phyloP scores from a whole-genome alignment of 139 green algal species.

The Microglena sp. region DNA sequence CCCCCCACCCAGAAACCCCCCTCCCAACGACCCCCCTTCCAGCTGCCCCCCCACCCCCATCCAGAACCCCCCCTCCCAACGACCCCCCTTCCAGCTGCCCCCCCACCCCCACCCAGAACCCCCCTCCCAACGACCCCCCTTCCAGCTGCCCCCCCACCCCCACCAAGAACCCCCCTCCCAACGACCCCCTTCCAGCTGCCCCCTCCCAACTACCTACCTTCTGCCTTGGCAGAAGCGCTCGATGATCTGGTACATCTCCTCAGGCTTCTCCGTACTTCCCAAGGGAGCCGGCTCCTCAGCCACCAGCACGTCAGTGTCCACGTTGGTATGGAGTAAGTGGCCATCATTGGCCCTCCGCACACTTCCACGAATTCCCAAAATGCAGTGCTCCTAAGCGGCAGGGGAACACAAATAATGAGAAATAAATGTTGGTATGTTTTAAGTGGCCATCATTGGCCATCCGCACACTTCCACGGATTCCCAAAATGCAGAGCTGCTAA shows the following conservation, averaged over 20 bases:
- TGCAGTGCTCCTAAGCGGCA: constrained; percentile 82
- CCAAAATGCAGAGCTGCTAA: constrained; percentile 82
- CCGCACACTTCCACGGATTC: constrained; percentile 59
- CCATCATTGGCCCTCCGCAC: constrained; percentile 55
- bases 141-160: too few relatives aligned
- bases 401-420: too few relatives aligned
- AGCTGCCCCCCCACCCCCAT: too few relatives aligned
- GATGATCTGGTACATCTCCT: constrained; percentile 77
- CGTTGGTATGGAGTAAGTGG: constrained; percentile 73
- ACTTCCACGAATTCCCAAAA: constrained; percentile 71
- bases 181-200: too few relatives aligned
- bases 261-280: constrained; percentile 62
- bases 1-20: too few relatives aligned
- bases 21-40: too few relatives aligned
- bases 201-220: constrained; percentile 11
- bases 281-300: constrained; percentile 55
- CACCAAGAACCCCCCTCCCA: too few relatives aligned
- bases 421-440: constrained; percentile 73
- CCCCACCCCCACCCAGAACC: too few relatives aligned
- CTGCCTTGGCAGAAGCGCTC: constrained; percentile 55
- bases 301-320: constrained; percentile 74
- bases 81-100: too few relatives aligned
- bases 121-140: too few relatives aligned
- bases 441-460: constrained; percentile 57
- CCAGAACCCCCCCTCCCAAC: too few relatives aligned